A percentile compares a stretch with the other conserved stretches of the same genome.
Evolutionary conservation across 257 asterid species (phyloP).

Genomic region (Solanum habrochaites): DNA sequence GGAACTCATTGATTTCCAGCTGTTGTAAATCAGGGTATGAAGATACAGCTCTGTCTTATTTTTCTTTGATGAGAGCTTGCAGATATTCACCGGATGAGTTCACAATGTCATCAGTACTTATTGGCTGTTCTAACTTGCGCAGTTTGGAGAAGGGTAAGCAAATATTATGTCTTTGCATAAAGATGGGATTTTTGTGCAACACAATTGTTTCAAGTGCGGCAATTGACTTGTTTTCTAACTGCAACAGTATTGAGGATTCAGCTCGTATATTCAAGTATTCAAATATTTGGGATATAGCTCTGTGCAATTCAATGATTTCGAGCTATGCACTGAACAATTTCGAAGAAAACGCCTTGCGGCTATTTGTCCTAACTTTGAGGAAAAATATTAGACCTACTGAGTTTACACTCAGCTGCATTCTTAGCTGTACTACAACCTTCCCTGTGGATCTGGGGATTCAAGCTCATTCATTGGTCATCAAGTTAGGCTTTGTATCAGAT

Average conservation of each 20-base stretch:
- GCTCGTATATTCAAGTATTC: slow-evolving; percentile 28
- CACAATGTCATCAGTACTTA: slow-evolving; percentile 37
- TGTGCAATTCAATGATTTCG: slow-evolving; percentile 55
- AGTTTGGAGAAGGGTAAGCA: slow-evolving; percentile 53
- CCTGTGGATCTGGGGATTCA: slow-evolving; percentile 44
- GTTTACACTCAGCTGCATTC: slow-evolving; percentile 44
- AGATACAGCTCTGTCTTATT: slow-evolving; percentile 22
- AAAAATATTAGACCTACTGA: slow-evolving; percentile 45
- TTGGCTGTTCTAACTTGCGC: slow-evolving; percentile 41
- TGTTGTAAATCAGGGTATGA: slow-evolving; percentile 39
- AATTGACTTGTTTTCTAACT: slow-evolving; percentile 54
- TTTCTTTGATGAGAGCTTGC: slow-evolving; percentile 28
- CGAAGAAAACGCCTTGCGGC: slow-evolving; percentile 30
- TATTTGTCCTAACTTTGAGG: slow-evolving; percentile 31
- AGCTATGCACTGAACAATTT: slow-evolving; percentile 36
- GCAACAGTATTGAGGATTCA: slow-evolving; percentile 52
- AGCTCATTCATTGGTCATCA: slow-evolving; percentile 47
- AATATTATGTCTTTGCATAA: slow-evolving; percentile 38
- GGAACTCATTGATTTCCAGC: slow-evolving; percentile 64
- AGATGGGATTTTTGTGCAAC: slow-evolving; percentile 43
- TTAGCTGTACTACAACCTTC: slow-evolving; percentile 30
- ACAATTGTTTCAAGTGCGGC: slow-evolving; percentile 58
- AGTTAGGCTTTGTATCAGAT: slow-evolving; percentile 51
- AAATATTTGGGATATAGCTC: slow-evolving; percentile 26
- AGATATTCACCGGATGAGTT: slow-evolving; percentile 38